phyloP scores from a whole-genome alignment of 2,329 filamentous ascomycete genomes.

The Diplodia corticola region DNA sequence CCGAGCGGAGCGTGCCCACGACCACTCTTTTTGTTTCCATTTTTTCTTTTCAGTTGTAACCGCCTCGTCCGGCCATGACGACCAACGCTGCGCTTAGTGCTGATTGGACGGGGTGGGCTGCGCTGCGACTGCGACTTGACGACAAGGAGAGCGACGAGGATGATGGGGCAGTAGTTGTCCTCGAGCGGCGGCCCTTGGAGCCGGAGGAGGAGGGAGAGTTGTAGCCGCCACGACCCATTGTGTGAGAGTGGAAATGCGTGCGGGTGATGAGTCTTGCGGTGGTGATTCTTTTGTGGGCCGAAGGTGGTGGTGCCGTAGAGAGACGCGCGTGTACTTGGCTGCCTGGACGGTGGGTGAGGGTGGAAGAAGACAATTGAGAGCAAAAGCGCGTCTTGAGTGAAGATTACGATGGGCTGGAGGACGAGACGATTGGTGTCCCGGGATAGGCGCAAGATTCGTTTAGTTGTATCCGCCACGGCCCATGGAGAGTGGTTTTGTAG shows the following conservation, averaged over 20 bases:
- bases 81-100: neutral
- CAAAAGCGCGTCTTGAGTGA: neutral
- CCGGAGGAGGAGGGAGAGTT: slow-evolving; percentile 16
- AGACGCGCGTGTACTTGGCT: neutral
- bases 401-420: neutral
- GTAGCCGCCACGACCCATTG: slow-evolving; percentile 26
- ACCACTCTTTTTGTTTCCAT: no score
- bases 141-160: neutral
- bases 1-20: neutral
- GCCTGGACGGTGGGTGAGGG: slow-evolving; percentile 23
- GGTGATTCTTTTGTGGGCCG: neutral
- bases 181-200: neutral
- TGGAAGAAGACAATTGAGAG: neutral
- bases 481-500: slow-evolving; percentile 26
- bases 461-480: slow-evolving; percentile 40
- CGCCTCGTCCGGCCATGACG: slow-evolving; percentile 25
- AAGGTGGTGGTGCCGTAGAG: neutral
- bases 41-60: slow-evolving; percentile 30
- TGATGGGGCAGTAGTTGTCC: neutral
- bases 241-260: neutral
- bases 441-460: neutral
- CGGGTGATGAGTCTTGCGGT: neutral
- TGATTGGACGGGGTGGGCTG: neutral
- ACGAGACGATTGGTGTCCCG: neutral
- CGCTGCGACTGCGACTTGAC: neutral